Conservation (phyloP, 495 filamentous ascomycete species). For the Pyrenula massariospora region DNA sequence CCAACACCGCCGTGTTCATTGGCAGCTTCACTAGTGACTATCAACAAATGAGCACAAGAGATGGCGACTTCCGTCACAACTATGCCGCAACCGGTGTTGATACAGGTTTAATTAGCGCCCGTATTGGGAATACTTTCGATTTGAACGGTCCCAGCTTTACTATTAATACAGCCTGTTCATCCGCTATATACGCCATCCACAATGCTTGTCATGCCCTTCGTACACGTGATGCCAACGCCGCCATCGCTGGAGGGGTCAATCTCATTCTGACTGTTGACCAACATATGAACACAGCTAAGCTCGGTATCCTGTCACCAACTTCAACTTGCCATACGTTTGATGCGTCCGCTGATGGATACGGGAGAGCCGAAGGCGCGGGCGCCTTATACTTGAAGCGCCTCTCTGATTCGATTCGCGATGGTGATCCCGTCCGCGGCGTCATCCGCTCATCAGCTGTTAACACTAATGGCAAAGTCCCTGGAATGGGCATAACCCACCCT, state of each 20-base stretch:
- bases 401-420: constrained; percentile 34
- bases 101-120: constrained; percentile 5
- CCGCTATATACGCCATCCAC: constrained; percentile 16
- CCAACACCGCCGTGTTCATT: constrained; percentile 25
- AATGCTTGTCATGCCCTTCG: constrained; percentile 8
- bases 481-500: constrained; percentile 12
- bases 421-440: constrained; percentile 44
- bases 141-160: constrained; percentile 12
- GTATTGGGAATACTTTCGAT: constrained; percentile 9
- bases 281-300: constrained; percentile 11
- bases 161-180: constrained; percentile 16
- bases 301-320: constrained; percentile 13
- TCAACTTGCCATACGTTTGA: constrained; percentile 48
- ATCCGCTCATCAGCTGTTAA: constrained; percentile 44
- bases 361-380: constrained; percentile 45
- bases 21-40: constrained; percentile 26
- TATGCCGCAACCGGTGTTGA: constrained; percentile 6
- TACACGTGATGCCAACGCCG: constrained; percentile 12
- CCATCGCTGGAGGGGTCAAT: constrained; percentile 17
- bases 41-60: constrained; percentile 13
- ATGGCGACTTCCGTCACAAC: constrained; percentile 11
- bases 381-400: constrained; percentile 46
- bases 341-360: constrained; percentile 46
- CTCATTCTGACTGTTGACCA: constrained; percentile 28
- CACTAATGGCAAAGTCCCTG: constrained; percentile 1